A percentile compares a stretch with the other conserved stretches of the same genome.
These are phyloP conservation scores for Chalciporus sphaerocephalus DNA, from an alignment of 768 basidiomycete species.

Conservation along the genomic window DNA sequence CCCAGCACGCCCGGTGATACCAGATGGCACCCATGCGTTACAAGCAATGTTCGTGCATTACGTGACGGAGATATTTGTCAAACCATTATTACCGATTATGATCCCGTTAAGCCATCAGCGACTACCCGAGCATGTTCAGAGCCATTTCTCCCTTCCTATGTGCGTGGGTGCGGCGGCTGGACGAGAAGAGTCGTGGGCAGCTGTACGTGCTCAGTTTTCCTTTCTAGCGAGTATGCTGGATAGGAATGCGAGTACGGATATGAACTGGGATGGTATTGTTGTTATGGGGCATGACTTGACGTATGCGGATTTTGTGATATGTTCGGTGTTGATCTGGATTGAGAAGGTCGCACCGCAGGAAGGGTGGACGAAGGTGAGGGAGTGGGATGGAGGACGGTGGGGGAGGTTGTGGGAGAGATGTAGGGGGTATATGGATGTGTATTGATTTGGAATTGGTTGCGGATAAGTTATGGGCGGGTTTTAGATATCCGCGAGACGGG, in stretches of 20 bases:
- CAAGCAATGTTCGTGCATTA: slow-evolving; percentile 69
- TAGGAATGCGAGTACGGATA: slow-evolving; percentile 57
- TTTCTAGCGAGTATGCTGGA: slow-evolving; percentile 62
- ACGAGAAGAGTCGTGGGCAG: slow-evolving; percentile 61
- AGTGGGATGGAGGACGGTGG: slow-evolving; percentile 73
- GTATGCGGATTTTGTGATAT: slow-evolving; percentile 72
- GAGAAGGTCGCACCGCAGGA: slow-evolving; percentile 69
- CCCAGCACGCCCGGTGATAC: slow-evolving; percentile 66
- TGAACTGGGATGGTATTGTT: slow-evolving; percentile 60
- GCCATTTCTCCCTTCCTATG: slow-evolving; percentile 37
- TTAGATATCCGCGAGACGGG: too few relatives aligned
- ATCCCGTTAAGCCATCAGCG: slow-evolving; percentile 63
- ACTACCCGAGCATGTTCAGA: slow-evolving; percentile 51
- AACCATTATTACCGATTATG: slow-evolving; percentile 67
- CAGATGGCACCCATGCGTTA: slow-evolving; percentile 63
- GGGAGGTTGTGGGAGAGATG: slow-evolving; percentile 57
- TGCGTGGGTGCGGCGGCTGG: slow-evolving; percentile 36
- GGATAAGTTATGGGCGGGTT: too few relatives aligned
- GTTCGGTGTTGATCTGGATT: slow-evolving; percentile 70
- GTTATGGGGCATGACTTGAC: slow-evolving; percentile 62
- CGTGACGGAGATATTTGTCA: slow-evolving; percentile 59
- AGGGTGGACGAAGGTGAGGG: slow-evolving; percentile 63
- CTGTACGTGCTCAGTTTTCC: slow-evolving; percentile 62
- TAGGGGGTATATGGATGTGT: slow-evolving; percentile 64
- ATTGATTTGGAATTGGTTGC: slow-evolving; percentile 34